Evolutionary conservation across 805 yeast genomes (phyloP), one percentile per base, ranked within the genome.

Genomic region (Ogataea neopini): DNA sequence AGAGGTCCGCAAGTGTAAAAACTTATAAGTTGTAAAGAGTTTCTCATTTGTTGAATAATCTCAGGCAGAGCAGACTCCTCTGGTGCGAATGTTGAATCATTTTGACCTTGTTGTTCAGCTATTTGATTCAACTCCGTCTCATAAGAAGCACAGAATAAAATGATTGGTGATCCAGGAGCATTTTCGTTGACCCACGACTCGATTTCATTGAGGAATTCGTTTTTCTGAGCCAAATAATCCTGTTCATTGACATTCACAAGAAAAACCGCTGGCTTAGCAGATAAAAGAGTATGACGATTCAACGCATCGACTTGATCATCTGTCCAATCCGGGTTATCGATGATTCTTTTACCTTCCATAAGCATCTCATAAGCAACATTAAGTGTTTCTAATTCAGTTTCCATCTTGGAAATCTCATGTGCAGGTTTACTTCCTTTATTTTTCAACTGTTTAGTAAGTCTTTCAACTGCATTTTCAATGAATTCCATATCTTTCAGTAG

Each of bases 1-100:
- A 88, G 88, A 35, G 96, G 86, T 59, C 99, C 99, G 66, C 94
- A 85, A 29, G 99, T 94, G 80, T 89, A 94, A 77, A 85, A 94
- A 45, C 97, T 89, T 57, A 91, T 90, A 68, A 94, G 82, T 57
- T 86, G 86, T 51, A 91, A 77, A 52, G 88, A 84, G 56, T 80
- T 74, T 75, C 97, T 86, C 97, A 92, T 91, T 55, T 88, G 75
- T 55, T 81, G 76, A 60, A 92, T 83, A 58, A 92, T 86, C 72
- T 80, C 81, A 59, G 98, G 97, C 66, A 94, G 77, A 37, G 95
- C 91, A 36, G 94, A 82, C 50, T 70, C 72, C 44, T 90, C 83
- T 51, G 89, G 91, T 42, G 88, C 25, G 18, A 19, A 32, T 8
- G 30, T 40, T 2, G 65, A 22, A n/a, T 42, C 47, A 5, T 45